These are phyloP conservation scores for Solanum tarapatanum DNA, from an alignment of 257 asterid species.

Conservation along the genomic window DNA sequence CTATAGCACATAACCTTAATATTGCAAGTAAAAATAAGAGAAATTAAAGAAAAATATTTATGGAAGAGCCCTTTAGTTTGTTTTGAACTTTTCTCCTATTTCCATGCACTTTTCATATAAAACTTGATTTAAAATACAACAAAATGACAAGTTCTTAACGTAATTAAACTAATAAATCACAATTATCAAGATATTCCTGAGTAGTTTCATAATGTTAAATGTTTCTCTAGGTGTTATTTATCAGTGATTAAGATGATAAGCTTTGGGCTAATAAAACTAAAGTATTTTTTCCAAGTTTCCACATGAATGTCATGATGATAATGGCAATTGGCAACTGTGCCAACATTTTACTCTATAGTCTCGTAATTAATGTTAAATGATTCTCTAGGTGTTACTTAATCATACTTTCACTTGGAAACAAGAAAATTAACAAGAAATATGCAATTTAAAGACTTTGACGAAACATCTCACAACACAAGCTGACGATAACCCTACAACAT, in stretches of 20 bases:
- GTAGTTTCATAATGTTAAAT: neutral
- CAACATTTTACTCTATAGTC: too few species aligned
- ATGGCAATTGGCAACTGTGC: neutral
- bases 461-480: too few species aligned
- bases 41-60: neutral
- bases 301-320: conserved; percentile 3
- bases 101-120: neutral
- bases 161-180: neutral
- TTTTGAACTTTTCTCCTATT: neutral
- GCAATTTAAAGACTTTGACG: too few species aligned
- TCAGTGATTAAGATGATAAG: conserved; percentile 12
- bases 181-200: conserved; percentile 15
- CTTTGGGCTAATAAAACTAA: conserved; percentile 15
- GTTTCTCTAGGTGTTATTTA: conserved; percentile 27
- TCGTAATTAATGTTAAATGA: too few species aligned
- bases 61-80: neutral
- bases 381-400: too few species aligned
- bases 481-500: too few species aligned
- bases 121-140: neutral
- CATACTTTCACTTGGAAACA: too few species aligned
- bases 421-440: too few species aligned
- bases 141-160: neutral
- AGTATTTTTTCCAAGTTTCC: neutral
- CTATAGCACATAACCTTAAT: neutral
- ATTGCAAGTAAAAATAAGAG: neutral